These are phyloP conservation scores for Balamuthia mandrillaris DNA, from an alignment of 208 protist species.

Conservation along the genomic window DNA sequence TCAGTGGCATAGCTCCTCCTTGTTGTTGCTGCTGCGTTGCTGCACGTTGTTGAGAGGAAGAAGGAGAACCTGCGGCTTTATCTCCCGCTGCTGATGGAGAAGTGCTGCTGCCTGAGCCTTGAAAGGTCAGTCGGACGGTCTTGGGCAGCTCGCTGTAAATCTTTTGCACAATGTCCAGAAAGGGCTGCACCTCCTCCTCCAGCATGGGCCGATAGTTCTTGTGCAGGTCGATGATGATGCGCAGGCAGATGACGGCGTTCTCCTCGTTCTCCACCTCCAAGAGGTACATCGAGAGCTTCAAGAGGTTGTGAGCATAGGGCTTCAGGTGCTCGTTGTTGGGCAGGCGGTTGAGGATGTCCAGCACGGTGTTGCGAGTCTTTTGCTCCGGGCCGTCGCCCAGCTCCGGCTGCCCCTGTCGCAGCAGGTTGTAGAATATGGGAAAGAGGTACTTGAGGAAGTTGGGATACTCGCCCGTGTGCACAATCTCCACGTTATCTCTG, in stretches of 20 bases:
- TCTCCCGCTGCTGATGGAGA: neutral
- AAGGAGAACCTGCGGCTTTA: neutral
- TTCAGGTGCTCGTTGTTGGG: conserved; percentile 70
- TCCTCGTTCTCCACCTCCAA: conserved; percentile 75
- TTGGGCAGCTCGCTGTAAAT: conserved; percentile 62
- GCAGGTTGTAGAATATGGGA: conserved; percentile 48
- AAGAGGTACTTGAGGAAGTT: conserved; percentile 44
- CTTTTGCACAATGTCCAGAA: conserved; percentile 71
- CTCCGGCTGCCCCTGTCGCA: conserved; percentile 11
- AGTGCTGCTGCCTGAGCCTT: too few relatives aligned
- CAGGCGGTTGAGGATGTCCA: conserved; percentile 77
- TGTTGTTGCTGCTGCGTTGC: too few relatives aligned
- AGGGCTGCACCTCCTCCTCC: conserved; percentile 68
- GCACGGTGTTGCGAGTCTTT: conserved; percentile 70
- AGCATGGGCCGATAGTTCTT: conserved; percentile 68
- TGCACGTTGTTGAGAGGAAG: too few relatives aligned
- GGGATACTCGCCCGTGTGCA: conserved; percentile 21
- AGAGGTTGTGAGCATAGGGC: conserved; percentile 48
- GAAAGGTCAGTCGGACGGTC: conserved; percentile 53
- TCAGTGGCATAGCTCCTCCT: too few relatives aligned
- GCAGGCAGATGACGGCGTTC: conserved; percentile 75
- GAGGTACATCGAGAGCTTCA: conserved; percentile 44
- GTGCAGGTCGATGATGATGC: conserved; percentile 78
- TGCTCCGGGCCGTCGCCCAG: conserved; percentile 53
- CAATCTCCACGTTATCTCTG: conserved; percentile 43